Conservation (phyloP, 2,329 filamentous ascomycete genomes). For the Talaromyces sp. region DNA sequence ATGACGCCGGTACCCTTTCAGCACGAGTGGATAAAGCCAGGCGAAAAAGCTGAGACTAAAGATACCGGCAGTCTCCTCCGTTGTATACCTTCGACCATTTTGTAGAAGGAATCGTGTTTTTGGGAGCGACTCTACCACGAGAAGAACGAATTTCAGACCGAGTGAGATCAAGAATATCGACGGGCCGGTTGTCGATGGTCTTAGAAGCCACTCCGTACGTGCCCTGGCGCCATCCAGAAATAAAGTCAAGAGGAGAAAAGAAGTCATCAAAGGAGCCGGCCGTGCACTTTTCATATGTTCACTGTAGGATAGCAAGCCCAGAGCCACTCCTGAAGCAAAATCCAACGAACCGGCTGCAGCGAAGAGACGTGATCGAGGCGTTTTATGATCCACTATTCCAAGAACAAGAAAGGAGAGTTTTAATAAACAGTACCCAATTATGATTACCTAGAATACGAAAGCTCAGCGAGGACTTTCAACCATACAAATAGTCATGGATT, state of each 20-base stretch:
- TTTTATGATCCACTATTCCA: background rate
- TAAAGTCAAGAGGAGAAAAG: background rate
- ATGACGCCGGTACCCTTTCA: constrained; percentile 3
- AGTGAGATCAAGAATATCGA: constrained; percentile 1
- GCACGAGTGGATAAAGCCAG: constrained; percentile 7
- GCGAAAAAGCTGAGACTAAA: constrained; percentile 11
- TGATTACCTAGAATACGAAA: background rate
- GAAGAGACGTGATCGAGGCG: constrained; percentile 3
- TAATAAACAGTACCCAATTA: constrained; percentile 4
- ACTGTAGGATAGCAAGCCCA: constrained; percentile 9
- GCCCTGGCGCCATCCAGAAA: constrained; percentile 4
- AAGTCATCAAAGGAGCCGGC: constrained; percentile 5
- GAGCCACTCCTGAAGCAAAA: constrained; percentile 2
- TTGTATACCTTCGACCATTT: background rate
- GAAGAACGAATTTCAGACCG: constrained; percentile 9
- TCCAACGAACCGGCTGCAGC: constrained; percentile 5
- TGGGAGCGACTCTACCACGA: background rate
- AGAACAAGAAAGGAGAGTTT: constrained; percentile 8
- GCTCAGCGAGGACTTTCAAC: background rate
- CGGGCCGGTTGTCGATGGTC: background rate
- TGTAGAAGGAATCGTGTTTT: background rate
- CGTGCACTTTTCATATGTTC: constrained; percentile 12
- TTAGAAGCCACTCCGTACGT: constrained; percentile 10
- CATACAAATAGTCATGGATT: background rate
- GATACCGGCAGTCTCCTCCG: constrained; percentile 6